Percentiles rank a stretch among this genome's conserved stretches.
These are phyloP conservation scores for Claviceps spartinae DNA, from an alignment of 2,329 filamentous ascomycete genomes.

Conservation along the genomic window DNA sequence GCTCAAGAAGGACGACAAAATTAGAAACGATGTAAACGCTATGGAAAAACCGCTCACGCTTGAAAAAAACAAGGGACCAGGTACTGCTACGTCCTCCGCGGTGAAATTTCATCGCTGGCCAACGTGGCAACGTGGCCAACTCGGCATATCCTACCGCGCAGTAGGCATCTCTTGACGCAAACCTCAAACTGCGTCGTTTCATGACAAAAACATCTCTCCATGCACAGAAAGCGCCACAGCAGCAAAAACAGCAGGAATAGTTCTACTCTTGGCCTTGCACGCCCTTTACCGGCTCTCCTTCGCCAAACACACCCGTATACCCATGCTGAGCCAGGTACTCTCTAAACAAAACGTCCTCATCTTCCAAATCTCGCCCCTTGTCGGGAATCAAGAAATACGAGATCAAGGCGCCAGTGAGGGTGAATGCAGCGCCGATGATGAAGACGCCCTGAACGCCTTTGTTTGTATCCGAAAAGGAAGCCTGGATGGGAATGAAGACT, in stretches of 20 bases:
- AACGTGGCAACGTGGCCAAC: too few species aligned
- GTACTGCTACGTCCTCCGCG: too few species aligned
- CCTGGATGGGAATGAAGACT: slow-evolving; percentile 33
- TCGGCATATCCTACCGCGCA: too few species aligned
- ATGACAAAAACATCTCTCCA: too few species aligned
- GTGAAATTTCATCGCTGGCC: too few species aligned
- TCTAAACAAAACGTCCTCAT: slow-evolving; percentile 29
- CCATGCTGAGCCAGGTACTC: slow-evolving; percentile 29
- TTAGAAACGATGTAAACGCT: too few species aligned
- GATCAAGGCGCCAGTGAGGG: slow-evolving; percentile 31
- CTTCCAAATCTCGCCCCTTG: slow-evolving; percentile 28
- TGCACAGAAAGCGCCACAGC: neutral
- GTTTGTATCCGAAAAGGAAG: slow-evolving; percentile 14
- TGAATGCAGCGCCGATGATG: slow-evolving; percentile 37
- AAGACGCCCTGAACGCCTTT: slow-evolving; percentile 35
- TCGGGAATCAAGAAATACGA: slow-evolving; percentile 34
- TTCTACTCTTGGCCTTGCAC: too few species aligned
- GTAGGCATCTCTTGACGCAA: too few species aligned
- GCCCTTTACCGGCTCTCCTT: neutral
- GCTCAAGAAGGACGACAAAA: too few species aligned
- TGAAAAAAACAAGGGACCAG: too few species aligned
- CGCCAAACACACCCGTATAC: neutral
- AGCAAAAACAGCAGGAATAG: neutral
- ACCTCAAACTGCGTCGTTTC: too few species aligned
- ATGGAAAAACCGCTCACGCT: too few species aligned